Conservation (phyloP, 2,329 filamentous ascomycete species). For the Daldinia eschscholtzii region DNA sequence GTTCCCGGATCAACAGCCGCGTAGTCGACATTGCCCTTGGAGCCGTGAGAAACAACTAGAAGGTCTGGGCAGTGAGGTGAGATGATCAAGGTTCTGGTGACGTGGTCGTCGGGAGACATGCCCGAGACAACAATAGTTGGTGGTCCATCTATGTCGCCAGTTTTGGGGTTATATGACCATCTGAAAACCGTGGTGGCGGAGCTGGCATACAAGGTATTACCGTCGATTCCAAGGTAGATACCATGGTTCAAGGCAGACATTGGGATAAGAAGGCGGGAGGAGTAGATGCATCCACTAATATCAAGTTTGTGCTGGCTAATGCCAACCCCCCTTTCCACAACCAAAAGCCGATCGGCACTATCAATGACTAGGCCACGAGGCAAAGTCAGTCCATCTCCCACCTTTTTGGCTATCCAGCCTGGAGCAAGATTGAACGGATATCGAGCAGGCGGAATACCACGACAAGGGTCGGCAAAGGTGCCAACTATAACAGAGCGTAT, state of each 20-base stretch:
- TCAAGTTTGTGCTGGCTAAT: conserved; percentile 49
- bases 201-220: conserved; percentile 58
- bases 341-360: conserved; percentile 45
- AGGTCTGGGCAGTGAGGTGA: conserved; percentile 62
- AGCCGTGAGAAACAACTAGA: conserved; percentile 69
- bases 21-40: conserved; percentile 66
- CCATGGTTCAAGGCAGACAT: conserved; percentile 57
- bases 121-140: conserved; percentile 63
- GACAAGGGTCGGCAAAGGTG: conserved; percentile 37
- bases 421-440: conserved; percentile 42
- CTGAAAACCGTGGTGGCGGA: conserved; percentile 62
- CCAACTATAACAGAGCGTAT: conserved; percentile 9
- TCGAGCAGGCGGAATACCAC: conserved; percentile 27
- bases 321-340: conserved; percentile 46
- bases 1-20: conserved; percentile 59
- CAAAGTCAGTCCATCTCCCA: conserved; percentile 42
- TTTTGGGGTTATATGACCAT: conserved; percentile 66
- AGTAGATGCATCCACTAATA: conserved; percentile 46
- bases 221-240: conserved; percentile 55
- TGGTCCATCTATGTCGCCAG: conserved; percentile 54
- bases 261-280: conserved; percentile 41
- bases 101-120: conserved; percentile 66
- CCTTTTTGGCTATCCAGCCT: conserved; percentile 47
- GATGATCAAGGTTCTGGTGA: conserved; percentile 68
- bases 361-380: conserved; percentile 49